A percentile compares a stretch with the other conserved stretches of the same genome.
These are phyloP conservation scores for Vitis hybrid DNA, from an alignment of 177 flowering plant genomes.

Conservation along the genomic window DNA sequence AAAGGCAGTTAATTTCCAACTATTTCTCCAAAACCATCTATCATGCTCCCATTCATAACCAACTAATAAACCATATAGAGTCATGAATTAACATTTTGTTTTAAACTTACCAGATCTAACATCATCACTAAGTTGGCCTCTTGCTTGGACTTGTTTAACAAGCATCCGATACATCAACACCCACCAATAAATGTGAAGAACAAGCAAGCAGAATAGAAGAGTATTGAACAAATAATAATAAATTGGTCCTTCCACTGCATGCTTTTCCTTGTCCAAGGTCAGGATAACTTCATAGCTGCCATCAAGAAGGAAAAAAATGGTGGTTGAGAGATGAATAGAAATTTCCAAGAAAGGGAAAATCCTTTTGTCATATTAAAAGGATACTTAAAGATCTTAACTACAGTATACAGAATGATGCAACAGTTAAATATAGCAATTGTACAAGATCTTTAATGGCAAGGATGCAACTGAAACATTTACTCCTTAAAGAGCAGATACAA, in stretches of 20 bases:
- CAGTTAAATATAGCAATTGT: no score
- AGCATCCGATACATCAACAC: conserved; percentile 87
- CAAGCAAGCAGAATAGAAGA: conserved; percentile 80
- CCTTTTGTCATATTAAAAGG: neutral
- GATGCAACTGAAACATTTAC: no score
- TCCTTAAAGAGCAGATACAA: no score
- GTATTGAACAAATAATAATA: conserved; percentile 83
- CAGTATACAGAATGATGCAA: neutral
- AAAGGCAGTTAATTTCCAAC: no score
- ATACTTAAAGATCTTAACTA: neutral
- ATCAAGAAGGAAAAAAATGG: neutral
- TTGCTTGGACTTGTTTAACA: conserved; percentile 78
- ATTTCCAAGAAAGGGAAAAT: neutral
- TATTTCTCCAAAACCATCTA: no score
- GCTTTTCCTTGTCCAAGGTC: conserved; percentile 64
- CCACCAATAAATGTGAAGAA: conserved; percentile 95
- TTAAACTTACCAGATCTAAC: conserved; percentile 80
- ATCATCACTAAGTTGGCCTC: conserved; percentile 86
- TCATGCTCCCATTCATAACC: no score
- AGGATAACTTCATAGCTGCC: conserved; percentile 83
- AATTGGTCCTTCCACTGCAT: conserved; percentile 70
- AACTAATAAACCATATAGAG: no score
- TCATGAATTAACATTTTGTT: neutral
- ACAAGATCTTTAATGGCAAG: no score
- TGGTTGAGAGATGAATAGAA: neutral